A percentile compares a stretch with the other conserved stretches of the same genome.
Conservation (phyloP, 306 rosid species). For the Vigna unguiculata region DNA sequence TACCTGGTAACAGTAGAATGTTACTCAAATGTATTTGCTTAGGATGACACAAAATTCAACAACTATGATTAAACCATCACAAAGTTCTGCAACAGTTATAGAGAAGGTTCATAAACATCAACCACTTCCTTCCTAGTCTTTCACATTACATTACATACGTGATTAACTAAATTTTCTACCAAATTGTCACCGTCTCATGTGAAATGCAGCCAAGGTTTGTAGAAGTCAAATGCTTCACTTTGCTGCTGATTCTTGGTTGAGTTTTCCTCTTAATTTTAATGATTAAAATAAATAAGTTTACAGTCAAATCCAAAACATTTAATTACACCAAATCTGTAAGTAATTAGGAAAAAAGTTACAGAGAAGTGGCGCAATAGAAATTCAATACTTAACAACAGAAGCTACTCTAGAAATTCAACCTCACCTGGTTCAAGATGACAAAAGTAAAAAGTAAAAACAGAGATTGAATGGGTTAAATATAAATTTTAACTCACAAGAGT, state of each 20-base stretch:
- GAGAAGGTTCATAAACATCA: slow-evolving; percentile 1
- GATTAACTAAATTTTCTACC: slow-evolving; percentile 5
- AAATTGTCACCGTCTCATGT: slow-evolving; percentile 22
- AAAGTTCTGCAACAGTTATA: background rate
- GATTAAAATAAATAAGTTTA: background rate
- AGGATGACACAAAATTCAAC: slow-evolving; percentile 10
- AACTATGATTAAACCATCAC: background rate
- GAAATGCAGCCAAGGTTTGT: background rate
- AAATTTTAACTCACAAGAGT: slow-evolving; percentile 65
- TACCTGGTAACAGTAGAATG: slow-evolving; percentile 58
- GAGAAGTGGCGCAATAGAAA: slow-evolving; percentile 18
- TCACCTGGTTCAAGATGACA: background rate
- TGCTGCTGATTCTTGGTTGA: slow-evolving; percentile 14
- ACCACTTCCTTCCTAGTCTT: background rate
- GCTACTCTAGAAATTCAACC: slow-evolving; percentile 17
- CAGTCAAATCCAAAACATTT: slow-evolving; percentile 9
- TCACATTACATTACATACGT: background rate
- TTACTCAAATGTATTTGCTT: slow-evolving; percentile 17
- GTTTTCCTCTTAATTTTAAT: background rate
- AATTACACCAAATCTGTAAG: background rate
- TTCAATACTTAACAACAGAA: slow-evolving; percentile 9
- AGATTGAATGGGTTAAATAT: slow-evolving; percentile 25
- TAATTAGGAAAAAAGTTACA: background rate
- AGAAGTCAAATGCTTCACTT: slow-evolving; percentile 7
- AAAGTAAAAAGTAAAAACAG: slow-evolving; percentile 5